Conservation (phyloP, 179 eudicot genomes). For the Beta corolliflora region DNA sequence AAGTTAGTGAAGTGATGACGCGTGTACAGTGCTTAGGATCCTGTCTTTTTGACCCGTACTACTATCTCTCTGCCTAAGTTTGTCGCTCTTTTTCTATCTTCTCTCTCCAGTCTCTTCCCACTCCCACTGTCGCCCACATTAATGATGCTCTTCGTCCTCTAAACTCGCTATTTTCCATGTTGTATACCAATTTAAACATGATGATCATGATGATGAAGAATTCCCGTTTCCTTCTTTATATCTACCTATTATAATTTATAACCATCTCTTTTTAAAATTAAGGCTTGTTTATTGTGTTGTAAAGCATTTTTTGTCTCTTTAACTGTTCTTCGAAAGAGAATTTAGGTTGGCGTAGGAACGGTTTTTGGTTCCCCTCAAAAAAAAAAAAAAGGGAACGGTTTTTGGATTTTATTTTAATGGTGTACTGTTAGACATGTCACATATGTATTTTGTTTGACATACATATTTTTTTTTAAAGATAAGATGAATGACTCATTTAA, state of each 20-base stretch:
- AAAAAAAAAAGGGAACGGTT: no score
- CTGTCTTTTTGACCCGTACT: constrained; percentile 33
- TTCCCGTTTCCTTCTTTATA: background rate
- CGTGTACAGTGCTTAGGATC: constrained; percentile 44
- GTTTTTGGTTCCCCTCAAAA: no score
- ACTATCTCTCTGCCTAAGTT: background rate
- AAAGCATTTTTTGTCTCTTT: no score
- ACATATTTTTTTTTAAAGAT: no score
- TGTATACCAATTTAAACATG: constrained; percentile 5
- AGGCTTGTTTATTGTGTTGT: no score
- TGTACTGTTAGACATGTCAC: no score
- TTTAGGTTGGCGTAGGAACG: no score
- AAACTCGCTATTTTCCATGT: constrained; percentile 23
- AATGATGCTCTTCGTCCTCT: constrained; percentile 23
- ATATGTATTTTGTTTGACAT: no score
- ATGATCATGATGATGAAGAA: background rate
- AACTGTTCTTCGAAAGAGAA: no score
- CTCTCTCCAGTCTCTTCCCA: constrained; percentile 20
- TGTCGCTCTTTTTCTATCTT: background rate
- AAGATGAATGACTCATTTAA: no score
- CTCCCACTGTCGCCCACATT: constrained; percentile 27
- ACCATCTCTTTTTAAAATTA: no score
- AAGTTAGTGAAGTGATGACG: constrained; percentile 38
- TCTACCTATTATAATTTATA: background rate
- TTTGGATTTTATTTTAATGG: no score